Evolutionary conservation across 257 asterid species (phyloP).

Genomic region (Plantago elongata): DNA sequence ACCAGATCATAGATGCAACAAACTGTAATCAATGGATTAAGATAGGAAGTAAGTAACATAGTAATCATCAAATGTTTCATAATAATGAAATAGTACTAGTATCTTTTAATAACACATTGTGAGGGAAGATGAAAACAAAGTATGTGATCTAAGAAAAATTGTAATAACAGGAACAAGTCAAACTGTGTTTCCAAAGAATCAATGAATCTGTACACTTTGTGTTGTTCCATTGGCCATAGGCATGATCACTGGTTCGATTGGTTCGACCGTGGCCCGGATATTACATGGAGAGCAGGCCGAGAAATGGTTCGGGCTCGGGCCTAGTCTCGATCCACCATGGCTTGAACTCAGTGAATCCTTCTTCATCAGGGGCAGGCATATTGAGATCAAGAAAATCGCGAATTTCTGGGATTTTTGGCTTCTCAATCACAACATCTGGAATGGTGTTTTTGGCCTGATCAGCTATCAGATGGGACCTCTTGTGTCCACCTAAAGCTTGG

Average conservation of each 20-base stretch:
- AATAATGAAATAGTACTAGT: constrained; percentile 9
- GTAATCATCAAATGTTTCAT: constrained; percentile 25
- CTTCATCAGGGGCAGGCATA: constrained; percentile 84
- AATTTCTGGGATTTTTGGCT: constrained; percentile 26
- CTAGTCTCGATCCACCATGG: constrained; percentile 64
- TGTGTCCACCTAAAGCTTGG: constrained; percentile 92
- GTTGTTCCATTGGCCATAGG: neutral
- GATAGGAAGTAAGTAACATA: constrained; percentile 5
- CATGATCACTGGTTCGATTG: no score
- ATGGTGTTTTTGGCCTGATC: constrained; percentile 29
- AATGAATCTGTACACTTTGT: constrained; percentile 45
- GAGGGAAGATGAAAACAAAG: neutral
- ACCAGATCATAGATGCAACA: neutral
- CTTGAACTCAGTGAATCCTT: constrained; percentile 39
- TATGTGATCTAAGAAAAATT: neutral
- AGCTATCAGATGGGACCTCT: constrained; percentile 59
- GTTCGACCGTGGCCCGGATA: neutral
- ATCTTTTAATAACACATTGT: constrained; percentile 7
- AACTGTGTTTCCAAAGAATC: constrained; percentile 25
- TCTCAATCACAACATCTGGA: neutral
- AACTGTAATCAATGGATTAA: neutral
- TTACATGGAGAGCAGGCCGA: constrained; percentile 43
- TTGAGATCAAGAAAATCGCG: constrained; percentile 80
- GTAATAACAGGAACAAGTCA: constrained; percentile 8
- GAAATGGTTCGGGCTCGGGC: constrained; percentile 37